A percentile compares a stretch with the other conserved stretches of the same genome.
phyloP scores from a whole-genome alignment of 495 filamentous ascomycete genomes.

The Penicillium goetzii region DNA sequence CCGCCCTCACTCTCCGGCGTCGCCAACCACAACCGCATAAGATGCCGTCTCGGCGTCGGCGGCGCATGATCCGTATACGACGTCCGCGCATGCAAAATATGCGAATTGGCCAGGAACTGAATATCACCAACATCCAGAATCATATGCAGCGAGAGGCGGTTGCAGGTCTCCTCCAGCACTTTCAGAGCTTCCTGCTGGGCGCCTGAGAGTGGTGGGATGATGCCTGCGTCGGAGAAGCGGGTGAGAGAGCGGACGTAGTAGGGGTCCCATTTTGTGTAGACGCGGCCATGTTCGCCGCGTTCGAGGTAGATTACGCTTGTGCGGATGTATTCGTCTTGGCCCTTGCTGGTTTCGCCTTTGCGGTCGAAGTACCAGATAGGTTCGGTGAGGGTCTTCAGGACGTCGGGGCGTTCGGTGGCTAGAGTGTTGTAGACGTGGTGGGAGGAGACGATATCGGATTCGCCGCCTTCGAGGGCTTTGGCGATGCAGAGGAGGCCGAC shows the following conservation, averaged over 20 bases:
- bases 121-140: conserved; percentile 79
- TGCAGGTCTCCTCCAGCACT: conserved; percentile 69
- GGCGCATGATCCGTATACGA: conserved; percentile 68
- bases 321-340: conserved; percentile 76
- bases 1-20: conserved; percentile 82
- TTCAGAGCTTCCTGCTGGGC: conserved; percentile 66
- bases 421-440: conserved; percentile 85
- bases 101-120: conserved; percentile 72
- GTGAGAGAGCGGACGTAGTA: conserved; percentile 72
- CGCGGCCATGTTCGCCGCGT: conserved; percentile 50
- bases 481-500: conserved; percentile 86
- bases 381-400: conserved; percentile 70
- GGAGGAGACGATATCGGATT: conserved; percentile 78
- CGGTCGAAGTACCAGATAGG: conserved; percentile 95
- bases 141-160: conserved; percentile 71
- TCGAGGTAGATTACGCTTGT: conserved; percentile 77
- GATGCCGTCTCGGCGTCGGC: conserved; percentile 65
- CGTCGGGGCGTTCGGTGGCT: conserved; percentile 74
- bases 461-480: conserved; percentile 77
- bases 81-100: conserved; percentile 71
- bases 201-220: conserved; percentile 67
- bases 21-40: conserved; percentile 86
- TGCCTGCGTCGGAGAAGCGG: conserved; percentile 66
- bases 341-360: conserved; percentile 79
- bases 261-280: conserved; percentile 74